These are phyloP conservation scores for Cenchrus purpureus DNA, from an alignment of 176 grass and related monocot species.

Conservation along the genomic window DNA sequence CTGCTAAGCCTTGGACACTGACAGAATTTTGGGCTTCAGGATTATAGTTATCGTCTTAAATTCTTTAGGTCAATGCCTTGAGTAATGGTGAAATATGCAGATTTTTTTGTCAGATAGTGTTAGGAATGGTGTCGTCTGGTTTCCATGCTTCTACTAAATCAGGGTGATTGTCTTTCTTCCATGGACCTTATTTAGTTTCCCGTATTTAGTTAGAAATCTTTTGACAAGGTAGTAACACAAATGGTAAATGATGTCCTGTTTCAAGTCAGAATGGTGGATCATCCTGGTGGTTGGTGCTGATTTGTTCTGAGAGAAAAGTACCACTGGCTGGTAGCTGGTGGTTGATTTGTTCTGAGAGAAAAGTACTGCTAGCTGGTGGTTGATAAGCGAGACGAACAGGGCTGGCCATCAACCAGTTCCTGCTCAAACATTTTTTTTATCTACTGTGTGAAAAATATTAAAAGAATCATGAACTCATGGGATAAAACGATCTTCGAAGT, in stretches of 20 bases:
- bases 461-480: conserved; percentile 15
- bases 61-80: background rate
- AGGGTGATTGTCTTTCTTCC: background rate
- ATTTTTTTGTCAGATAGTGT: background rate
- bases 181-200: background rate
- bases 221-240: background rate
- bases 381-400: too few relatives aligned
- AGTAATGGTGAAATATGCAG: background rate
- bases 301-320: too few relatives aligned
- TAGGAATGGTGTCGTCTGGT: background rate
- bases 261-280: background rate
- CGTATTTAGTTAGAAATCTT: conserved; percentile 7
- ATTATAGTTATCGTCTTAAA: background rate
- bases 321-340: too few relatives aligned
- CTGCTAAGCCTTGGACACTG: background rate
- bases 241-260: background rate
- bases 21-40: background rate
- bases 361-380: too few relatives aligned
- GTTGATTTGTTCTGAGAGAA: too few relatives aligned
- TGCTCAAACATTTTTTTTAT: background rate
- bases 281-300: too few relatives aligned
- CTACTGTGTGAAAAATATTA: background rate
- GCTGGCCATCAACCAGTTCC: too few relatives aligned
- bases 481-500: background rate
- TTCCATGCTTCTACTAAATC: conserved; percentile 10